Conservation (phyloP, 2,329 filamentous ascomycete species). For the Fragosphaeria purpurea region DNA sequence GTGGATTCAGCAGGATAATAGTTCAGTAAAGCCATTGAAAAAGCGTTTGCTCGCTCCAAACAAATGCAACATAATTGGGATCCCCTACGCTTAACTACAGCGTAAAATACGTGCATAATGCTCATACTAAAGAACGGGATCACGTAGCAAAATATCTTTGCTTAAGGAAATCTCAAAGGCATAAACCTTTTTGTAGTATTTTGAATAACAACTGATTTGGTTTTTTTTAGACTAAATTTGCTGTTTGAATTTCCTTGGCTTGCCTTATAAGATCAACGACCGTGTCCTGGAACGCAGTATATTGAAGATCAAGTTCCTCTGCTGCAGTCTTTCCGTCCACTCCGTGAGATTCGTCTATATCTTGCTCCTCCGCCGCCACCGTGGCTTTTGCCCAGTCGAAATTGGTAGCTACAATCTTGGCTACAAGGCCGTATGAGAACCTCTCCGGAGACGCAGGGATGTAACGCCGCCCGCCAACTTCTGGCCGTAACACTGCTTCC, state of each 20-base stretch:
- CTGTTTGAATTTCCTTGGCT: not conserved
- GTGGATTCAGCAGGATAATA: no score
- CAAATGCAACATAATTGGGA: no score
- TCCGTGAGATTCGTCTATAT: constrained; percentile 6
- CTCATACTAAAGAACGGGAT: no score
- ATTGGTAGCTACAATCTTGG: constrained; percentile 28
- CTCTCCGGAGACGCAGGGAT: constrained; percentile 26
- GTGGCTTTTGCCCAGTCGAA: constrained; percentile 26
- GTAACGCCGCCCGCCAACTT: constrained; percentile 17
- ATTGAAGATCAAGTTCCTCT: constrained; percentile 2
- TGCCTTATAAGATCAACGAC: constrained; percentile 6
- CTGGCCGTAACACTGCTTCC: constrained; percentile 2
- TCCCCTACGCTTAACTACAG: no score
- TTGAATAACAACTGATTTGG: no score
- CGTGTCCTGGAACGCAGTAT: constrained; percentile 7
- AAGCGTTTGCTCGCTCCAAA: no score
- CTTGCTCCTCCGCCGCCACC: constrained; percentile 2
- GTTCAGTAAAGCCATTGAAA: no score
- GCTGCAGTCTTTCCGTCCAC: constrained; percentile 8
- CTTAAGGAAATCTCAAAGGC: no score
- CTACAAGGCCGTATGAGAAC: constrained; percentile 36
- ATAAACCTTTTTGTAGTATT: no score
- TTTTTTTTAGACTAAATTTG: not conserved
- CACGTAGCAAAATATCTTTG: no score
- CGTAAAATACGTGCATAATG: no score